These are phyloP conservation scores for Neobulgaria alba DNA, from an alignment of 2,329 filamentous ascomycete genomes.

Conservation along the genomic window DNA sequence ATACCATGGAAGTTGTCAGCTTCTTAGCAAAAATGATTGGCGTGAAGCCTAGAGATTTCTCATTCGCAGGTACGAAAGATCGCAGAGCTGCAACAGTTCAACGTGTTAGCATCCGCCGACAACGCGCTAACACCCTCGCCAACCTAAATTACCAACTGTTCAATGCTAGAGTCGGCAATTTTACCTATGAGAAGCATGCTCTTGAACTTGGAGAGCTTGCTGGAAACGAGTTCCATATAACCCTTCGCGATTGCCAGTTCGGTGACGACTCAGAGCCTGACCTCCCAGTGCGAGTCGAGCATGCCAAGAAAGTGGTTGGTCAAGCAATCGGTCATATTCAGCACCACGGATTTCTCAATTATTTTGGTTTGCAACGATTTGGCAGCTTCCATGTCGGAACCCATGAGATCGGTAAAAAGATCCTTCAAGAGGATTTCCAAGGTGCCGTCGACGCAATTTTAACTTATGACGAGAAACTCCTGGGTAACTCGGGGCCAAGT, in stretches of 20 bases:
- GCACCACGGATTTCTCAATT: slow-evolving; percentile 84
- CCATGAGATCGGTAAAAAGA: slow-evolving; percentile 73
- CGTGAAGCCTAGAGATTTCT: slow-evolving; percentile 49
- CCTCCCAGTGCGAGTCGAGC: slow-evolving; percentile 39
- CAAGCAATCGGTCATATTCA: slow-evolving; percentile 58
- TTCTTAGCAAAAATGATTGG: slow-evolving; percentile 51
- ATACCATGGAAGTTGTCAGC: slow-evolving; percentile 65
- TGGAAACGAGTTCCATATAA: slow-evolving; percentile 91
- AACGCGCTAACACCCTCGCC: slow-evolving; percentile 54
- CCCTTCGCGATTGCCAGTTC: slow-evolving; percentile 75
- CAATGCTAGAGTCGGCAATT: slow-evolving; percentile 67
- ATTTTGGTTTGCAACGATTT: slow-evolving; percentile 95
- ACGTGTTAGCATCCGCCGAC: slow-evolving; percentile 50
- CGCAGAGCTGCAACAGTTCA: slow-evolving; percentile 61
- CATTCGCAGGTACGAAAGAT: slow-evolving; percentile 67
- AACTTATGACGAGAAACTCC: slow-evolving; percentile 56
- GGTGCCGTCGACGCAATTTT: slow-evolving; percentile 73
- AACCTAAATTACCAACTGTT: slow-evolving; percentile 52
- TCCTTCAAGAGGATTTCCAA: slow-evolving; percentile 73
- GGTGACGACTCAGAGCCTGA: slow-evolving; percentile 34
- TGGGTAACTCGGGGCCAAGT: slow-evolving; percentile 43
- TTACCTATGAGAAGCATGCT: slow-evolving; percentile 61
- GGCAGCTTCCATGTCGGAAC: slow-evolving; percentile 82
- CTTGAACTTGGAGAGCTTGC: slow-evolving; percentile 75
- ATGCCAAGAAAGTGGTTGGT: slow-evolving; percentile 41